Evolutionary conservation across 2,329 filamentous ascomycete species (phyloP).

Genomic region (Annulohypoxylon truncatum): DNA sequence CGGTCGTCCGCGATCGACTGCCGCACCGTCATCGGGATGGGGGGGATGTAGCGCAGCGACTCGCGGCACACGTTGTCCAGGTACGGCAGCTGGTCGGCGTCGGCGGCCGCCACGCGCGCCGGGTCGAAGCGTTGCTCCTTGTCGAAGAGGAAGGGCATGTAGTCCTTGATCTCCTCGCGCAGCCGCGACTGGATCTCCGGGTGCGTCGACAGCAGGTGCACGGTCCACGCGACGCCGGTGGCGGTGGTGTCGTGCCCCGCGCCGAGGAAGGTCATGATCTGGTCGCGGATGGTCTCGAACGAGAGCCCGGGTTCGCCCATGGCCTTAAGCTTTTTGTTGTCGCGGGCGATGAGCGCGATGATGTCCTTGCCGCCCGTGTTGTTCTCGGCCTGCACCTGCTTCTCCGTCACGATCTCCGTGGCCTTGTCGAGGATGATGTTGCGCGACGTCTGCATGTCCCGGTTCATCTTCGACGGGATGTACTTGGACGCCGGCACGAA

Average conservation of each 20-base stretch:
- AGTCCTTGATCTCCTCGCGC: constrained; percentile 54
- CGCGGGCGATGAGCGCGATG: constrained; percentile 55
- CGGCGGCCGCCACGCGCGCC: constrained; percentile 47
- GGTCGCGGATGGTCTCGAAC: constrained; percentile 53
- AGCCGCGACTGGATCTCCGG: constrained; percentile 54
- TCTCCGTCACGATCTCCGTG: constrained; percentile 52
- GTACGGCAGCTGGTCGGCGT: constrained; percentile 56
- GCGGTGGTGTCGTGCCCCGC: constrained; percentile 59
- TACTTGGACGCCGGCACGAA: constrained; percentile 55
- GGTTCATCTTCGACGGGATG: constrained; percentile 55
- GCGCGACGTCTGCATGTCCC: constrained; percentile 51
- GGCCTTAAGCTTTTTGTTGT: constrained; percentile 55
- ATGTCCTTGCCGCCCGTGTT: constrained; percentile 52
- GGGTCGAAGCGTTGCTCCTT: constrained; percentile 47
- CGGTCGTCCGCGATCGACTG: constrained; percentile 54
- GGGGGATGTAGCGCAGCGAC: constrained; percentile 58
- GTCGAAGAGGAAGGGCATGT: constrained; percentile 55
- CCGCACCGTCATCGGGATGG: constrained; percentile 60
- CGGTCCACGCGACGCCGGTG: constrained; percentile 56
- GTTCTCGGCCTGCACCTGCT: constrained; percentile 50
- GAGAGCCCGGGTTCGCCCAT: constrained; percentile 52
- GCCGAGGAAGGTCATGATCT: constrained; percentile 56
- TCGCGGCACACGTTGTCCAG: constrained; percentile 61
- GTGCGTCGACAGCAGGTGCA: constrained; percentile 56
- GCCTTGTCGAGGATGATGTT: constrained; percentile 52